Percentiles rank a stretch among this genome's conserved stretches.
Evolutionary conservation across 345 rosid genomes (phyloP).

Genomic region (Cochlearia excelsa): DNA sequence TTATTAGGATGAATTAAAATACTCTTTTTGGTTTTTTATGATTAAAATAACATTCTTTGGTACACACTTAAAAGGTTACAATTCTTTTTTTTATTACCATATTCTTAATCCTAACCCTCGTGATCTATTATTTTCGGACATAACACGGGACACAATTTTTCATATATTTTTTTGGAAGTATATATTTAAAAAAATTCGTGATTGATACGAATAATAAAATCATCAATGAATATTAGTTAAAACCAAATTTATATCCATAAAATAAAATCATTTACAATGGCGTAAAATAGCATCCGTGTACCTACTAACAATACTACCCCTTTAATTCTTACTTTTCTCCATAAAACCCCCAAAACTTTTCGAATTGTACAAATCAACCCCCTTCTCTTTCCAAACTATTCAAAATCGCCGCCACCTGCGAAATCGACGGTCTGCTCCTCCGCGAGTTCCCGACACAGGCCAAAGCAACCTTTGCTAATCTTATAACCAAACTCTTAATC

Average conservation of each 20-base stretch:
- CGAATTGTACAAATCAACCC: background rate
- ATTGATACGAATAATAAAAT: background rate
- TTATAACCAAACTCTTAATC: constrained; percentile 43
- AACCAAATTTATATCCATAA: background rate
- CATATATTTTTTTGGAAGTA: background rate
- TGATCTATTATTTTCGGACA: constrained; percentile 2
- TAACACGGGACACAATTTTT: background rate
- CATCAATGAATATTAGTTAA: background rate
- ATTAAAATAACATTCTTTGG: background rate
- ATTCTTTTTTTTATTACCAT: too few relatives aligned
- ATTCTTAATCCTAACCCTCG: background rate
- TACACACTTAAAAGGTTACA: background rate
- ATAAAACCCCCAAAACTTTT: constrained; percentile 14
- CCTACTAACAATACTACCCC: constrained; percentile 11
- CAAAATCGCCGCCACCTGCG: constrained; percentile 63
- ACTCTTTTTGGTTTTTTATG: background rate
- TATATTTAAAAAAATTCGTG: background rate
- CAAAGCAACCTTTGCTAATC: constrained; percentile 76
- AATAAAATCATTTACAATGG: constrained; percentile 6
- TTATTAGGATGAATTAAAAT: background rate
- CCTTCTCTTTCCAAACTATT: constrained; percentile 48
- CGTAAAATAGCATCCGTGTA: background rate
- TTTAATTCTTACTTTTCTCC: background rate
- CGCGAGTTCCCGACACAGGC: constrained; percentile 78
- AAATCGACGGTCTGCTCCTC: constrained; percentile 58